phyloP scores from a whole-genome alignment of 805 yeast species.

The Wickerhamomyces ciferrii region DNA sequence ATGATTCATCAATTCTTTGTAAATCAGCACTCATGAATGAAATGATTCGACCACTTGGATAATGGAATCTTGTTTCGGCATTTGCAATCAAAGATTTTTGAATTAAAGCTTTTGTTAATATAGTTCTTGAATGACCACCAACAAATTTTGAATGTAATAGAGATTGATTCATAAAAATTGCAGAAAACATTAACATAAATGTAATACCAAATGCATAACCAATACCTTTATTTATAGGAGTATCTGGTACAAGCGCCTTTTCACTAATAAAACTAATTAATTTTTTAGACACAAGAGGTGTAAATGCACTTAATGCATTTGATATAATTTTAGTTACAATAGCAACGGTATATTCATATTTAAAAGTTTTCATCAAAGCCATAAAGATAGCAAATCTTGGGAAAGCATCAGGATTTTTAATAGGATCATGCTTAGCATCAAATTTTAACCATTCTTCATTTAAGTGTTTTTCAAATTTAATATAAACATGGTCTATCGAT shows the following conservation, averaged over 20 bases:
- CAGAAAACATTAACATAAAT: constrained; percentile 41
- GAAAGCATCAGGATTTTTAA: constrained; percentile 27
- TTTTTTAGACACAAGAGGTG: constrained; percentile 46
- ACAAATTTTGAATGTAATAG: constrained; percentile 50
- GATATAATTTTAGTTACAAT: constrained; percentile 33
- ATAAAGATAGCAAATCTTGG: constrained; percentile 33
- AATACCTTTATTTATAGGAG: constrained; percentile 47
- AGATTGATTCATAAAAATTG: constrained; percentile 53
- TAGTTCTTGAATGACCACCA: constrained; percentile 65
- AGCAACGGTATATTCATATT: constrained; percentile 32
- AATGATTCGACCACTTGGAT: constrained; percentile 63
- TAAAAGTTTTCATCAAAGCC: constrained; percentile 41
- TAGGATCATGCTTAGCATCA: constrained; percentile 21
- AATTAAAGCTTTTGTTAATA: constrained; percentile 62
- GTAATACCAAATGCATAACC: constrained; percentile 73
- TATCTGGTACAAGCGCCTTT: constrained; percentile 31
- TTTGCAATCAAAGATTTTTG: constrained; percentile 59
- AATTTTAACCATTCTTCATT: constrained; percentile 22
- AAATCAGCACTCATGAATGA: constrained; percentile 76
- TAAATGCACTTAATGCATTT: constrained; percentile 41
- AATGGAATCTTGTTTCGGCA: constrained; percentile 48
- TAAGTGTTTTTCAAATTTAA: constrained; percentile 27
- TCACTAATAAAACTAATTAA: constrained; percentile 45
- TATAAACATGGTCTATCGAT: constrained; percentile 32
- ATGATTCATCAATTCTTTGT: constrained; percentile 67